phyloP scores from a whole-genome alignment of 345 rosid species.

The Syzygium jambos region DNA sequence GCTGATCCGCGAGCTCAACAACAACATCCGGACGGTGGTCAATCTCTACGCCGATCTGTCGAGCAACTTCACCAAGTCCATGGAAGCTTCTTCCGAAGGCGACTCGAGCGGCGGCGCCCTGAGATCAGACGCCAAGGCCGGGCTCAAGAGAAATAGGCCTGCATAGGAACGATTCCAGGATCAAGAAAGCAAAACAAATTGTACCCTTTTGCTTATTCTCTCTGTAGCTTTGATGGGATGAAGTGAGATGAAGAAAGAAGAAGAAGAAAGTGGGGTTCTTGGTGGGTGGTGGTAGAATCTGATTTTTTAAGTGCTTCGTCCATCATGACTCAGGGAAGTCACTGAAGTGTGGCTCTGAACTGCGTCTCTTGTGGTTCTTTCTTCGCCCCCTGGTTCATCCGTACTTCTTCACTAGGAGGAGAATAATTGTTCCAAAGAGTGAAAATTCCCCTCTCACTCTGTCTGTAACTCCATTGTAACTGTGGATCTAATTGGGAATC shows the following conservation, averaged over 20 bases:
- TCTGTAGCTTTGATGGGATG: neutral
- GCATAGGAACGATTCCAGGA: slow-evolving; percentile 1
- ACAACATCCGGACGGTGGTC: slow-evolving; percentile 65
- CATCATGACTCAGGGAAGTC: neutral
- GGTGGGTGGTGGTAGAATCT: neutral
- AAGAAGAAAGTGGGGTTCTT: neutral
- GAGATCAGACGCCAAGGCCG: slow-evolving; percentile 36
- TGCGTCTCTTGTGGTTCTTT: neutral
- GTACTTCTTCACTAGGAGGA: neutral
- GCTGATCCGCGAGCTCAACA: slow-evolving; percentile 75
- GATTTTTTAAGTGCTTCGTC: neutral
- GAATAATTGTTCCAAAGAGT: neutral
- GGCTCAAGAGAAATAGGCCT: slow-evolving; percentile 52
- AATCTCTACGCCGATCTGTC: slow-evolving; percentile 71
- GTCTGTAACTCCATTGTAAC: neutral
- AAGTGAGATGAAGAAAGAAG: neutral
- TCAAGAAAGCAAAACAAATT: neutral
- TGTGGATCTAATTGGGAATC: neutral
- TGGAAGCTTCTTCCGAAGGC: slow-evolving; percentile 61
- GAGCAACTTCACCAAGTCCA: slow-evolving; percentile 42
- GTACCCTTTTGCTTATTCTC: neutral
- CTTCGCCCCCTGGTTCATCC: neutral
- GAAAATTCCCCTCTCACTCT: neutral
- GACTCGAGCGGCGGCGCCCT: slow-evolving; percentile 37
- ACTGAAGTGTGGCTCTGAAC: neutral